phyloP scores from a whole-genome alignment of 2,329 filamentous ascomycete genomes.

The Ceratocystis eucalypticola region DNA sequence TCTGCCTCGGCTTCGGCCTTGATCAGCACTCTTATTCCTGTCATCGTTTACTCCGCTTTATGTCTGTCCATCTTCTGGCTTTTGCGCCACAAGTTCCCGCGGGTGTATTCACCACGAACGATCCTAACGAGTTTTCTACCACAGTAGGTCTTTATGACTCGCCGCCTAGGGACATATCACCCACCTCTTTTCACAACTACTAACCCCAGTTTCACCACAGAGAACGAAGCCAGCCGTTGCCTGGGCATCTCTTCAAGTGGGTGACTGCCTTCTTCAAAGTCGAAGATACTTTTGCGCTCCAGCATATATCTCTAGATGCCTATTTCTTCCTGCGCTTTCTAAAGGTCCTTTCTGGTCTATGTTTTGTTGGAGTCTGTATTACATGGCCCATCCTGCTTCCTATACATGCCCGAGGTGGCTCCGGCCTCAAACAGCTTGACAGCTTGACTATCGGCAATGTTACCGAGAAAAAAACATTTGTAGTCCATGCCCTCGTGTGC shows the following conservation, averaged over 20 bases:
- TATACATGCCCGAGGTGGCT: constrained; percentile 70
- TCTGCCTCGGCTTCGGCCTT: constrained; percentile 31
- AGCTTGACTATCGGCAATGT: constrained; percentile 35
- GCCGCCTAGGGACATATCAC: not conserved
- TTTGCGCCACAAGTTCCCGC: constrained; percentile 34
- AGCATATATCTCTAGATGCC: constrained; percentile 77
- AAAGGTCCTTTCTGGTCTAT: constrained; percentile 61
- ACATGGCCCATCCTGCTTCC: constrained; percentile 79
- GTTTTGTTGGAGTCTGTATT: constrained; percentile 64
- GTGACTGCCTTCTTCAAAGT: constrained; percentile 47
- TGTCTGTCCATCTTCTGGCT: constrained; percentile 40
- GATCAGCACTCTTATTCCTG: constrained; percentile 40
- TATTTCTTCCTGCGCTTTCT: constrained; percentile 82
- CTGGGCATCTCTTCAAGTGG: constrained; percentile 49
- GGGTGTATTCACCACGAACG: constrained; percentile 44
- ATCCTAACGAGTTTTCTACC: constrained; percentile 37
- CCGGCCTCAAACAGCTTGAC: constrained; percentile 47
- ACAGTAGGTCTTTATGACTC: constrained; percentile 30
- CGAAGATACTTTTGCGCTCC: constrained; percentile 64
- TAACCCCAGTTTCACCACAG: constrained; percentile 25
- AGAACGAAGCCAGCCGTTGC: constrained; percentile 43
- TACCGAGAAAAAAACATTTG: constrained; percentile 52
- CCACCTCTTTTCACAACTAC: constrained; percentile 2
- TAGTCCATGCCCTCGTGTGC: constrained; percentile 66
- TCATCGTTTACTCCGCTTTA: constrained; percentile 34